phyloP scores from a whole-genome alignment of 1,284 basidiomycete species.

The Tilletiopsis washingtonensis region DNA sequence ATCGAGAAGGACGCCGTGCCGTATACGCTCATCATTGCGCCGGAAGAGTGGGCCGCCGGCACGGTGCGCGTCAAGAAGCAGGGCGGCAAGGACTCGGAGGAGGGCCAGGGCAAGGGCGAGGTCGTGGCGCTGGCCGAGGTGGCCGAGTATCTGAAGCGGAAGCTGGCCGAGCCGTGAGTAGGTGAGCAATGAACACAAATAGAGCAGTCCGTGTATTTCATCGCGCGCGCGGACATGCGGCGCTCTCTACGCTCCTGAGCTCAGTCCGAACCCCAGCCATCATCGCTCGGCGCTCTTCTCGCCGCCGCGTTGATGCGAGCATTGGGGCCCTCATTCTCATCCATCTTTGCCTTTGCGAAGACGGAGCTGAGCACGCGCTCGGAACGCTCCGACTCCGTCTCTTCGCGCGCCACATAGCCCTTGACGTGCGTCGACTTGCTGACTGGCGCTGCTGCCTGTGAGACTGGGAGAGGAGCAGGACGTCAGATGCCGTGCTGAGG shows the following conservation, averaged over 20 bases:
- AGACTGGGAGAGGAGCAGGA: constrained; percentile 4
- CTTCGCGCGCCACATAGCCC: constrained; percentile 6
- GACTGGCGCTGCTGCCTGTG: constrained; percentile 4
- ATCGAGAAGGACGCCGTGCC: constrained; percentile 88
- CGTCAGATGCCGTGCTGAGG: not conserved
- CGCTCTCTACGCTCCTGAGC: too few species aligned
- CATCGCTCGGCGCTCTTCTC: constrained; percentile 5
- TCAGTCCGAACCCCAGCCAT: constrained; percentile 6
- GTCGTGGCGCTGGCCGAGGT: constrained; percentile 53
- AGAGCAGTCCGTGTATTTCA: too few species aligned
- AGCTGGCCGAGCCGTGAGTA: constrained; percentile 11
- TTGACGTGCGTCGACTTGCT: constrained; percentile 7
- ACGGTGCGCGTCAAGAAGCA: constrained; percentile 84
- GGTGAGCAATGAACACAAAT: too few species aligned
- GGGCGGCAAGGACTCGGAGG: constrained; percentile 58
- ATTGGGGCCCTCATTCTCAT: not conserved
- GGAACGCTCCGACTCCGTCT: constrained; percentile 10
- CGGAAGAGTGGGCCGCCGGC: constrained; percentile 66
- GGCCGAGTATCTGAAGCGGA: constrained; percentile 57
- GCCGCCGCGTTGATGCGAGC: constrained; percentile 4
- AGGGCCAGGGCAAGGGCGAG: constrained; percentile 61
- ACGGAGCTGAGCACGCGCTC: constrained; percentile 1
- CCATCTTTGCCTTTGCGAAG: constrained; percentile 8
- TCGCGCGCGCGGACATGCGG: too few species aligned
- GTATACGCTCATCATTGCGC: constrained; percentile 82